Conservation (phyloP, 495 filamentous ascomycete species). For the Tuber melanosporum region DNA sequence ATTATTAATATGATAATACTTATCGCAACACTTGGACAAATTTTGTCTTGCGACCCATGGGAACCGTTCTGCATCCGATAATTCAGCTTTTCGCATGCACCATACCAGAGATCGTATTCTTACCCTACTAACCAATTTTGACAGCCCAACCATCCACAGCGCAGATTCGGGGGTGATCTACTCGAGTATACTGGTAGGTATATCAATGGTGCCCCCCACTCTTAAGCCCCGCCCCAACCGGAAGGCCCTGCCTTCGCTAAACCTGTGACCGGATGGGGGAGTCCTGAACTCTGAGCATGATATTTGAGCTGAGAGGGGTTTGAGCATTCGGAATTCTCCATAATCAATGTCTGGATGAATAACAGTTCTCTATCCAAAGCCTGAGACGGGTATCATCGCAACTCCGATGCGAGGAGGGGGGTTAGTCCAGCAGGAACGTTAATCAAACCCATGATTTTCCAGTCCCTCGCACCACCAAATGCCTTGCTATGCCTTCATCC, state of each 20-base stretch:
- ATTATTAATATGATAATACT: background rate
- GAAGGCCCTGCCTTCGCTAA: background rate
- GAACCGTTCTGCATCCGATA: background rate
- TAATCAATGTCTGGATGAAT: background rate
- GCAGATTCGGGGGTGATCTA: background rate
- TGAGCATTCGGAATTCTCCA: background rate
- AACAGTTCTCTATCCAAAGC: background rate
- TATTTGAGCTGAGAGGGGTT: background rate
- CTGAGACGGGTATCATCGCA: background rate
- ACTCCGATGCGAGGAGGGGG: background rate
- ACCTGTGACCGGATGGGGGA: background rate
- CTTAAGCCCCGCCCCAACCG: background rate
- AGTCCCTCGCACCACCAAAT: background rate
- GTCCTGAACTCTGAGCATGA: background rate
- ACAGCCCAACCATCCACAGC: background rate
- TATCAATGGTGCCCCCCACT: background rate
- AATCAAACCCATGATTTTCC: background rate
- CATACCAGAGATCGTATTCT: background rate
- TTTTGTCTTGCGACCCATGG: background rate
- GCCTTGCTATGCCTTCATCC: background rate
- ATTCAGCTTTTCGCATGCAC: background rate
- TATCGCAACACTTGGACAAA: background rate
- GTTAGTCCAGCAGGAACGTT: background rate
- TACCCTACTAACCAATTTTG: background rate
- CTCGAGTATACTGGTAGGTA: background rate